Base-by-base conservation (phyloP, 2,329 filamentous ascomycete genomes). In the Elsinoe fawcettii region DNA sequence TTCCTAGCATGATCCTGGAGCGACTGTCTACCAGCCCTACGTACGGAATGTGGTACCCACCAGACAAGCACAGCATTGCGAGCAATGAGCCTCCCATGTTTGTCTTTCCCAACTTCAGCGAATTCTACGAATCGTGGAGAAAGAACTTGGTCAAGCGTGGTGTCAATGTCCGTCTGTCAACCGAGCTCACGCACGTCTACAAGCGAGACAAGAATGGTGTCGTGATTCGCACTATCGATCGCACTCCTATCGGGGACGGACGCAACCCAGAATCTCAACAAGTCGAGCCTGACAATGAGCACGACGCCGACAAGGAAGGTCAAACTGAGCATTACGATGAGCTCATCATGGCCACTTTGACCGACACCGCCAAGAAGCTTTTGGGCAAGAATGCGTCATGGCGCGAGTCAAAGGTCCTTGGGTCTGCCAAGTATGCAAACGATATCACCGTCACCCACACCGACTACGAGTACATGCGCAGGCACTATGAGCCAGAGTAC, bases 371-470 rank as follows among this genome's bases (percentile, higher is more conserved):
- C 11, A 81, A 84, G 58, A 77, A 77, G 12, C 75, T 87, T 3
- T 76, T 88, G 1, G 77, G 78, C 44, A 74, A 76, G 4, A 79
- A 77, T 1, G 79, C 82, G 23, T 78, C 73, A 9, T 82, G 80
- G 74, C 75, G 78, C 37, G 86, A 91, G 67, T 81, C 75, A 51
- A 77, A 79, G 43, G 80, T 92, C 8, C 79, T 91, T 0, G 84
- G 85, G n/a, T 81, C 83, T 14, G 86, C 86, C 8, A 82, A 82
- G 59, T 84, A 87, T 68, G 82, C 79, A 64, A 80, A 88, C 72
- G 85, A 88, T 66, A 80, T 88, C 57, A 88, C 85, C 12, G 77
- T 88, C 60, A 88, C 85, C 1, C 85, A 88, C 66, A 79, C 75
- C 62, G 85, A 88, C 66, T 70, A 73, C 5, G 72, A 76, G 9